Evolutionary conservation across 352 stramenopile genomes (phyloP).

Genomic region (Phytophthora rubi): DNA sequence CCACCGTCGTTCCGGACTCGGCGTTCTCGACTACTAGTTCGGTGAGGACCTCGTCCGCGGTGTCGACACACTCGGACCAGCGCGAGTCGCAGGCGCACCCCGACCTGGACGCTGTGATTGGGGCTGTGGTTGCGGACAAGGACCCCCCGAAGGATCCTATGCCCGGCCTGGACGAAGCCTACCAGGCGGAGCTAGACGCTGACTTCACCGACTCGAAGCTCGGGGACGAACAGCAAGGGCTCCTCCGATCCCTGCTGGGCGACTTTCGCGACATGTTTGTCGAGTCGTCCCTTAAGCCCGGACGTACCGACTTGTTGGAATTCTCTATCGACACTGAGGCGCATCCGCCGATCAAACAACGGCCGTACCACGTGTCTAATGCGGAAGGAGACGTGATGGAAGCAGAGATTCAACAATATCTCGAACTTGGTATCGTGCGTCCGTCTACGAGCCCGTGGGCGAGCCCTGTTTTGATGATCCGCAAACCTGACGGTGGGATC

Average conservation of each 20-base stretch:
- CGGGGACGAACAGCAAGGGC: not conserved
- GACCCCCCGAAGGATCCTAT: not conserved
- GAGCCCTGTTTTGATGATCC: constrained; percentile 21
- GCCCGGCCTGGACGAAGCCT: not conserved
- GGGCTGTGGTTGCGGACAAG: too few relatives aligned
- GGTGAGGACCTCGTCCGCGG: too few relatives aligned
- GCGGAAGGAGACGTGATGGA: constrained; percentile 9
- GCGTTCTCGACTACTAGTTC: not conserved
- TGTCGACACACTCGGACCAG: too few relatives aligned
- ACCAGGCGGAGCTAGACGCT: not conserved
- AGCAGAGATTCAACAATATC: constrained; percentile 12
- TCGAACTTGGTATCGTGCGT: not conserved
- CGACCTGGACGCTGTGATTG: not conserved
- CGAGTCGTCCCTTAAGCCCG: not conserved
- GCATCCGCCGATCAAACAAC: not conserved
- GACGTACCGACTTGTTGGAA: not conserved
- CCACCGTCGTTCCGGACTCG: not conserved
- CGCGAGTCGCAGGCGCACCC: too few relatives aligned
- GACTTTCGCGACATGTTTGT: constrained; percentile 9
- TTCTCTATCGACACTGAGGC: not conserved
- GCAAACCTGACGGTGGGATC: constrained; percentile 15
- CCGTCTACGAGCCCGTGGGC: constrained; percentile 11
- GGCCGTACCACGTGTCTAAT: constrained; percentile 2
- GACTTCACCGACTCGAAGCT: constrained; percentile 8
- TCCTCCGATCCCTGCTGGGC: not conserved